A percentile compares a stretch with the other conserved stretches of the same genome.
phyloP scores from a whole-genome alignment of 805 yeast species.

The Candida tibetensis region DNA sequence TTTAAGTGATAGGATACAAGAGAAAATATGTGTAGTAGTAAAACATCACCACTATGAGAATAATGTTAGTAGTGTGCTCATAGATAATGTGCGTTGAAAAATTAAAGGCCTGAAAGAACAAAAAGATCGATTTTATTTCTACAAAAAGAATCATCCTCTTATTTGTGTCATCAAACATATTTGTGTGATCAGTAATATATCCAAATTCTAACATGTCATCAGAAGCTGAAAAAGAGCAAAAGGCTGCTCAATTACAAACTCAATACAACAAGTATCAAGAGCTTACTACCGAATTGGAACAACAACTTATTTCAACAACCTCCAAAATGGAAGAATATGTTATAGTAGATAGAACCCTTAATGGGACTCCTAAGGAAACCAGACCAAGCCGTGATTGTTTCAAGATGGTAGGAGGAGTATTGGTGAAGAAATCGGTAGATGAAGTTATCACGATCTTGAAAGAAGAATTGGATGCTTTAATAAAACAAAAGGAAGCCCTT shows the following conservation, averaged over 20 bases:
- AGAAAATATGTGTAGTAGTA: background rate
- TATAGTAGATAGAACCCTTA: conserved; percentile 41
- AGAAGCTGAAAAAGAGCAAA: conserved; percentile 19
- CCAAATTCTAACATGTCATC: no score
- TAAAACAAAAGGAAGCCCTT: conserved; percentile 19
- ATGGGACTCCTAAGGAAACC: conserved; percentile 30
- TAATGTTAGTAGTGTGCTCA: background rate
- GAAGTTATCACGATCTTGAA: conserved; percentile 66
- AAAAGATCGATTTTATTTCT: no score
- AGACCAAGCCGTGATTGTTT: conserved; percentile 68
- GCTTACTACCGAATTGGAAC: conserved; percentile 35
- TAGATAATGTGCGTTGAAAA: no score
- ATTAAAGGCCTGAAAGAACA: background rate
- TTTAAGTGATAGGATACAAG: background rate
- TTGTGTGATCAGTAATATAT: no score
- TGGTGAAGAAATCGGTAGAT: conserved; percentile 78
- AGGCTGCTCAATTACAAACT: conserved; percentile 40
- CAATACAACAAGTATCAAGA: conserved; percentile 42
- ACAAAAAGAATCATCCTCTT: no score
- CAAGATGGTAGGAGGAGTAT: conserved; percentile 91
- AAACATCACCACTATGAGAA: no score
- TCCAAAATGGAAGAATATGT: conserved; percentile 40
- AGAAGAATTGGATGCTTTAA: conserved; percentile 43
- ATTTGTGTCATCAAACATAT: no score
- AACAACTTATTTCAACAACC: conserved; percentile 32